phyloP scores from a whole-genome alignment of 495 filamentous ascomycete genomes.

The Sabuloglossum arenarium region DNA sequence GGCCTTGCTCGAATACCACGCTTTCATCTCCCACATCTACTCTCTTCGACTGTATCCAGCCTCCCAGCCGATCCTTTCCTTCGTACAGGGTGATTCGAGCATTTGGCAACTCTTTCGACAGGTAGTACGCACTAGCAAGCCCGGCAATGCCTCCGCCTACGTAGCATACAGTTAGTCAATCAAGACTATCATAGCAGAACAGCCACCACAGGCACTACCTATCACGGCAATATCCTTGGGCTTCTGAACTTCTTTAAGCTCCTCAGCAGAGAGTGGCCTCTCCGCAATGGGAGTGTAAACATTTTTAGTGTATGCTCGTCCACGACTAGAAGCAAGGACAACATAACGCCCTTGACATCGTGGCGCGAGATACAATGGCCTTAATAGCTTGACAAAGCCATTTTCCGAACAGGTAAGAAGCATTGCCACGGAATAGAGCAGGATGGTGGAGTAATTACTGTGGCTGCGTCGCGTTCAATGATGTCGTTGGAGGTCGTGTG shows the following conservation, averaged over 20 bases:
- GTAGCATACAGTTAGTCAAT: neutral
- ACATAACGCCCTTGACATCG: neutral
- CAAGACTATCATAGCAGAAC: neutral
- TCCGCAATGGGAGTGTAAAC: too few relatives aligned
- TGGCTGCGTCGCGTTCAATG: too few relatives aligned
- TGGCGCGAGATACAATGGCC: neutral
- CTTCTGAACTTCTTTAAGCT: neutral
- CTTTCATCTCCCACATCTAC: slow-evolving; percentile 36
- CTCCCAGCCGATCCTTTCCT: slow-evolving; percentile 42
- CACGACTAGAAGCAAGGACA: neutral
- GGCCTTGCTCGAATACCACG: slow-evolving; percentile 68
- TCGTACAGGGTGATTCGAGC: slow-evolving; percentile 63
- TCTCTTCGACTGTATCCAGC: slow-evolving; percentile 58
- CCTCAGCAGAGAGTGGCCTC: neutral
- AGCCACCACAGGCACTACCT: neutral
- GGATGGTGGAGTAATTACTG: neutral
- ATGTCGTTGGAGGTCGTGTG: neutral
- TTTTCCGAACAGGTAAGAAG: neutral
- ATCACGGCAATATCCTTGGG: neutral
- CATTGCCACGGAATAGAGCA: neutral
- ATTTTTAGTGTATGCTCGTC: neutral
- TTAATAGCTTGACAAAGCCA: neutral
- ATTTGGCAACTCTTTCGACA: slow-evolving; percentile 36
- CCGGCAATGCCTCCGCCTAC: slow-evolving; percentile 85
- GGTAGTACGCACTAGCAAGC: slow-evolving; percentile 56